phyloP scores from a whole-genome alignment of 2,329 filamentous ascomycete species.

The Aspergillus jensenii region DNA sequence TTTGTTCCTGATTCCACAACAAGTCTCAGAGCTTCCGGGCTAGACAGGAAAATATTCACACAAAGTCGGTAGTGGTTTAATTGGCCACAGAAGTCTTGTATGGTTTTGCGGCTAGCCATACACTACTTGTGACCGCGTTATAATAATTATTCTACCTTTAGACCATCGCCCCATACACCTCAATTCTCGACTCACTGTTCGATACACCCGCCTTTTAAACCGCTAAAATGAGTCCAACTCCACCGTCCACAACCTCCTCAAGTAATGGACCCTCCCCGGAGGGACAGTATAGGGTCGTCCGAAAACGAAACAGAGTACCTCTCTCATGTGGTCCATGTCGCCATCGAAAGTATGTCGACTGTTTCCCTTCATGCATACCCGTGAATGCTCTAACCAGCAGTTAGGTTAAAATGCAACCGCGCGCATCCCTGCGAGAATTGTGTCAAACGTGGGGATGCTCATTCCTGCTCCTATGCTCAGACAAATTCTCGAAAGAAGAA shows the following conservation, averaged over 20 bases:
- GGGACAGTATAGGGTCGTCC: slow-evolving; percentile 80
- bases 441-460: slow-evolving; percentile 77
- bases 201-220: no score
- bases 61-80: background rate
- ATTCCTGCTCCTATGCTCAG: slow-evolving; percentile 80
- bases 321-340: slow-evolving; percentile 89
- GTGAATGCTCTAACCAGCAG: slow-evolving; percentile 8
- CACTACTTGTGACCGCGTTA: background rate
- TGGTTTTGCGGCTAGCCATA: background rate
- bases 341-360: slow-evolving; percentile 73
- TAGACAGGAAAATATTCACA: background rate
- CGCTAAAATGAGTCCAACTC: slow-evolving; percentile 39
- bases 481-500: slow-evolving; percentile 70
- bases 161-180: background rate
- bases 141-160: background rate
- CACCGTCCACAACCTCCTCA: slow-evolving; percentile 66
- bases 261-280: slow-evolving; percentile 76
- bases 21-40: background rate
- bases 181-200: background rate
- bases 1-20: slow-evolving; percentile 1
- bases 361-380: slow-evolving; percentile 17
- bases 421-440: slow-evolving; percentile 92
- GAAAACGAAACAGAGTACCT: slow-evolving; percentile 88
- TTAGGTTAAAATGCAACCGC: slow-evolving; percentile 85
- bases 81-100: background rate